Evolutionary conservation across 805 yeast genomes (phyloP).

Genomic region (Cyberlindnera maritima): DNA sequence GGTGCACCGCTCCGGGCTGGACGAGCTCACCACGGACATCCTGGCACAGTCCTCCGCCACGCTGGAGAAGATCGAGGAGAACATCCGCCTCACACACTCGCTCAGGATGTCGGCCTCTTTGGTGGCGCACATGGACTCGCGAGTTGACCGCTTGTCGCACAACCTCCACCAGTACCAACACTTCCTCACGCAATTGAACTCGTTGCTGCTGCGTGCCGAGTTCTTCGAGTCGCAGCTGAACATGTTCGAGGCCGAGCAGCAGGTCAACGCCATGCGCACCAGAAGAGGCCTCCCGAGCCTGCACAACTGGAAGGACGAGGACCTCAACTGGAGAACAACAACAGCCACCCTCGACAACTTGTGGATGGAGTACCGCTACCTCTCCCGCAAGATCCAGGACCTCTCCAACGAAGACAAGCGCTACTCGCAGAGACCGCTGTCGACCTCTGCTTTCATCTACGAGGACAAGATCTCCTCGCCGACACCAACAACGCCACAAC

Average conservation of each 20-base stretch:
- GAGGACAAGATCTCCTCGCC: conserved; percentile 2
- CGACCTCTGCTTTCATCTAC: background rate
- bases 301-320: conserved; percentile 30
- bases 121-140: conserved; percentile 22
- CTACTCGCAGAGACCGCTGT: background rate
- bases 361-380: conserved; percentile 37
- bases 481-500: background rate
- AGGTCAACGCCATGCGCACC: conserved; percentile 13
- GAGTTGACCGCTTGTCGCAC: conserved; percentile 19
- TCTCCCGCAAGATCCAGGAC: conserved; percentile 24
- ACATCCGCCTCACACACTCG: conserved; percentile 21
- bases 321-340: conserved; percentile 42
- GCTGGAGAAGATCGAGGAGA: conserved; percentile 25
- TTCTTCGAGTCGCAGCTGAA: conserved; percentile 31
- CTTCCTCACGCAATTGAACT: conserved; percentile 28
- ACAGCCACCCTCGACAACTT: conserved; percentile 46
- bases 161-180: conserved; percentile 29
- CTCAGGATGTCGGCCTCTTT: conserved; percentile 19
- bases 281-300: conserved; percentile 17
- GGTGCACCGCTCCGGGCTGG: conserved; percentile 17
- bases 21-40: conserved; percentile 22
- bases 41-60: conserved; percentile 18
- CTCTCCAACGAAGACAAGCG: conserved; percentile 8
- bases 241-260: conserved; percentile 25
- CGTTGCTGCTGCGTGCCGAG: conserved; percentile 28